phyloP scores from a whole-genome alignment of 2,329 filamentous ascomycete genomes.

The Cladorrhinum sp. region DNA sequence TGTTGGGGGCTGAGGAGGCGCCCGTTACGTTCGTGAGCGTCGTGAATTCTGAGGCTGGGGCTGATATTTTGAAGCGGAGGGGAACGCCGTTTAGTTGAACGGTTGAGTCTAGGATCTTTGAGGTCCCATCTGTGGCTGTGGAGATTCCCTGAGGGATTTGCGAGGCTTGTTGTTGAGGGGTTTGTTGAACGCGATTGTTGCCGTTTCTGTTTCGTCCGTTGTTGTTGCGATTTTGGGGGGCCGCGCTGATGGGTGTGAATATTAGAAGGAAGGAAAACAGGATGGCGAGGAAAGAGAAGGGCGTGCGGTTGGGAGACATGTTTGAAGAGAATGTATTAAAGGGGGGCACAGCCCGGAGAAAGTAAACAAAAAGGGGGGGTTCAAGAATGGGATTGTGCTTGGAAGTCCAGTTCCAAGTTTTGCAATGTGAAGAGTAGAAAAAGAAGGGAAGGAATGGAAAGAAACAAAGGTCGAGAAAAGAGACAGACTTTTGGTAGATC shows the following conservation, averaged over 20 bases:
- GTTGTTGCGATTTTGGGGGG: background rate
- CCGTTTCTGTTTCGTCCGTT: constrained; percentile 17
- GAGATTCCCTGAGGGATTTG: constrained; percentile 37
- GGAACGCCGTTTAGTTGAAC: constrained; percentile 41
- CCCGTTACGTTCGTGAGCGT: constrained; percentile 48
- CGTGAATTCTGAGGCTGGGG: constrained; percentile 53
- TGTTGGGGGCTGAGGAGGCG: constrained; percentile 33
- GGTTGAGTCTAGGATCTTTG: constrained; percentile 47
- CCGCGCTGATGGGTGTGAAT: too few relatives aligned
- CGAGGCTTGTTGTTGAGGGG: constrained; percentile 32
- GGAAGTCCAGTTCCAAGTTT: background rate
- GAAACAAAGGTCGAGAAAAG: too few relatives aligned
- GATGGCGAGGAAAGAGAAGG: too few relatives aligned
- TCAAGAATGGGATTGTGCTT: background rate
- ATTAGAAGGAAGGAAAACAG: too few relatives aligned
- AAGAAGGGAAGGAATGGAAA: too few relatives aligned
- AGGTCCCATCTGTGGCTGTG: constrained; percentile 48
- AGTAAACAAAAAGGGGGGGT: background rate
- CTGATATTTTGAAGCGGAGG: constrained; percentile 56
- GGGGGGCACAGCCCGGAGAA: background rate
- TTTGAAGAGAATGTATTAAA: background rate
- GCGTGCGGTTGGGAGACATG: background rate
- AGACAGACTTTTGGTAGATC: too few relatives aligned
- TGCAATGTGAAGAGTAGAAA: background rate
- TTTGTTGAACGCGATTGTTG: constrained; percentile 11